Base-by-base conservation (phyloP, 2,329 filamentous ascomycete genomes). In the Phialophora chinensis region DNA sequence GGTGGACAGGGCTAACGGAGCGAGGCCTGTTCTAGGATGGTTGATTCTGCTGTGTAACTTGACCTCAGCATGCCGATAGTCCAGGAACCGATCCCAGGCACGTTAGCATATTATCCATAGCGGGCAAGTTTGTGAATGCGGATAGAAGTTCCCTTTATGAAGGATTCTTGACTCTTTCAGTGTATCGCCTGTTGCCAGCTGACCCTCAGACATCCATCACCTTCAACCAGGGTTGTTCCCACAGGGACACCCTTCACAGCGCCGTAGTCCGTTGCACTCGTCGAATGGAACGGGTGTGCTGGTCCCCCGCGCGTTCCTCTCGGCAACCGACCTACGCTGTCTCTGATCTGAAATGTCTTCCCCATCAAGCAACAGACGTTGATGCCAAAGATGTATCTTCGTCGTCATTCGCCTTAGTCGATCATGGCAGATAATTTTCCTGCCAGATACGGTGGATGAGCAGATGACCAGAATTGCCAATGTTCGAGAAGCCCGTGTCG, bases 1-100 rank as follows among this genome's bases (percentile, higher is more conserved):
- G 75, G 75, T 23, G 23, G 42, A 47, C 47, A 57, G 60, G 57
- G 58, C 44, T 65, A 47, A 65, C 20, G 35, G 49, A 12, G 53
- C 52, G 35, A 57, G 44, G 14, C 38, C 38, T 44, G 38, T n/a
- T 44, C 38, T 17, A 44, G 6, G 17, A 44, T 44, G 17, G 38
- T 42, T 25, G 56, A 25, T 31, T 44, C 44, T 60, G 47, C 31
- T 35, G 58, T 38, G 29, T 23, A 33, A 50, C 29, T 38, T 14
- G 44, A 60, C 3, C 38, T 17, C 17, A 8, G 38, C 38, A 44
- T 8, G 38, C 14, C 38, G 17, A n/a, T 44, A 8, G 7, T 44
- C 38, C 17, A n/a, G 38, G 17, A 44, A 44, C 38, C 38, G 6
- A 44, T 8, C 7, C 38, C 17, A n/a, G 17, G 1, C 38, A n/a